Percentiles rank a stretch among this genome's conserved stretches.
phyloP scores from a whole-genome alignment of 129 eudicot species.

The Artemisia annua region DNA sequence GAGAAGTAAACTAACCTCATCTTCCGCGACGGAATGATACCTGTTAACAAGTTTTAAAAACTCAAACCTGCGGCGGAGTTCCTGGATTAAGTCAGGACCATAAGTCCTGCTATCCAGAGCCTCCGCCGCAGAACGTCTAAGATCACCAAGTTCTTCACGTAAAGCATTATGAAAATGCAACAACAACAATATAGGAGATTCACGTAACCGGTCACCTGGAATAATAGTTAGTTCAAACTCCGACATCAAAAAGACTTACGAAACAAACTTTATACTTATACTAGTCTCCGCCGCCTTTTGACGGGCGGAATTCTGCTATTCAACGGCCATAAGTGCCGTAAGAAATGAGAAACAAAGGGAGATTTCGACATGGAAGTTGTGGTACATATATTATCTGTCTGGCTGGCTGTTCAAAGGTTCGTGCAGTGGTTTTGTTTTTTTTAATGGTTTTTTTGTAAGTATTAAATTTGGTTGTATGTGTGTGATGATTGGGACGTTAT shows the following conservation, averaged over 20 bases:
- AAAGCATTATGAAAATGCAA: conserved; percentile 74
- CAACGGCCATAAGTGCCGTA: conserved; percentile 49
- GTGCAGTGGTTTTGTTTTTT: neutral
- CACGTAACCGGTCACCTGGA: conserved; percentile 44
- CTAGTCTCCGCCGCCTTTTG: conserved; percentile 34
- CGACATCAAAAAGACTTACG: neutral
- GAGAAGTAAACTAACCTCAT: conserved; percentile 58
- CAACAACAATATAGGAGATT: conserved; percentile 60
- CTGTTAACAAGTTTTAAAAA: conserved; percentile 66
- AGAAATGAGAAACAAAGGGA: conserved; percentile 40
- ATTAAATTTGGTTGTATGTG: conserved; percentile 29
- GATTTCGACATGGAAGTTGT: conserved; percentile 42
- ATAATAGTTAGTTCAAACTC: conserved; percentile 12
- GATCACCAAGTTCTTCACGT: conserved; percentile 55
- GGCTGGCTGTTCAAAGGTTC: conserved; percentile 30
- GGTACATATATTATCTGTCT: conserved; percentile 27
- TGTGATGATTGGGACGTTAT: conserved; percentile 55
- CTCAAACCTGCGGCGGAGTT: conserved; percentile 61
- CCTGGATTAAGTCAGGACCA: conserved; percentile 34
- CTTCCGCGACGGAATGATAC: conserved; percentile 88
- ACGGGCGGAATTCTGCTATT: conserved; percentile 32
- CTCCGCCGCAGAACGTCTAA: conserved; percentile 50
- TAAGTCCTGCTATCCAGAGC: conserved; percentile 36
- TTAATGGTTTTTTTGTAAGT: neutral
- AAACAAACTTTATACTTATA: conserved; percentile 1